phyloP scores from a whole-genome alignment of 2,329 filamentous ascomycete species.

The Ascochyta viciae-villosae region DNA sequence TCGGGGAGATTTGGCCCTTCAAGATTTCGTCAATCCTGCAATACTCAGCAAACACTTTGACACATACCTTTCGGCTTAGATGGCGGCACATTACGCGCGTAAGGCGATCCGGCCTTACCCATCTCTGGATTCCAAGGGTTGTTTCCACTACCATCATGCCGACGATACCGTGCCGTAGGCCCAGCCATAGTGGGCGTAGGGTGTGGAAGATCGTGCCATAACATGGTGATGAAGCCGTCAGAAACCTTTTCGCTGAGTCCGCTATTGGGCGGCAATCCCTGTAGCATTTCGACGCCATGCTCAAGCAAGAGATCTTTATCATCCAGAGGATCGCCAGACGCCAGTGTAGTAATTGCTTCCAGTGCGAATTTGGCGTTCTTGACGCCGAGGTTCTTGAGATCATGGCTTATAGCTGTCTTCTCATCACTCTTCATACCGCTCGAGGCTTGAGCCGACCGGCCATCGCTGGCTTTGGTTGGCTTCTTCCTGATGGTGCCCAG shows the following conservation, averaged over 20 bases:
- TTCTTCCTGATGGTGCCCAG: constrained; percentile 56
- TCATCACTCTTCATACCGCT: constrained; percentile 29
- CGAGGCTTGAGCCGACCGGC: constrained; percentile 47
- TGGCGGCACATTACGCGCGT: constrained; percentile 64
- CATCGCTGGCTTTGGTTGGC: constrained; percentile 57
- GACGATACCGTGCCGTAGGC: constrained; percentile 53
- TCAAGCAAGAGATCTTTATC: constrained; percentile 60
- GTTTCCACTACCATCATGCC: constrained; percentile 53
- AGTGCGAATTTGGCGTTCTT: constrained; percentile 50
- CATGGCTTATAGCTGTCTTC: constrained; percentile 50
- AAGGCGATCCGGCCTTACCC: constrained; percentile 63
- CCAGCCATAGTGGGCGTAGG: constrained; percentile 57
- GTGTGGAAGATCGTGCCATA: constrained; percentile 62
- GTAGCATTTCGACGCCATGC: constrained; percentile 61
- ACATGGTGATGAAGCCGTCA: constrained; percentile 60
- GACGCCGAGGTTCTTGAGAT: constrained; percentile 64
- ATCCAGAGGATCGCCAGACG: constrained; percentile 70
- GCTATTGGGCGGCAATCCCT: constrained; percentile 58
- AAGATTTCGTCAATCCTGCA: constrained; percentile 39
- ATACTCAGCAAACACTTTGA: constrained; percentile 35
- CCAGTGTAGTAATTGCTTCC: constrained; percentile 69
- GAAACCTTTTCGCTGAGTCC: constrained; percentile 57
- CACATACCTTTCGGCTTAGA: constrained; percentile 55
- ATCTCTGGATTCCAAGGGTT: constrained; percentile 60
- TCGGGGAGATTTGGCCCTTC: constrained; percentile 59